Base-by-base conservation (phyloP, 805 yeast genomes). In the Candida yuanshanica region DNA sequence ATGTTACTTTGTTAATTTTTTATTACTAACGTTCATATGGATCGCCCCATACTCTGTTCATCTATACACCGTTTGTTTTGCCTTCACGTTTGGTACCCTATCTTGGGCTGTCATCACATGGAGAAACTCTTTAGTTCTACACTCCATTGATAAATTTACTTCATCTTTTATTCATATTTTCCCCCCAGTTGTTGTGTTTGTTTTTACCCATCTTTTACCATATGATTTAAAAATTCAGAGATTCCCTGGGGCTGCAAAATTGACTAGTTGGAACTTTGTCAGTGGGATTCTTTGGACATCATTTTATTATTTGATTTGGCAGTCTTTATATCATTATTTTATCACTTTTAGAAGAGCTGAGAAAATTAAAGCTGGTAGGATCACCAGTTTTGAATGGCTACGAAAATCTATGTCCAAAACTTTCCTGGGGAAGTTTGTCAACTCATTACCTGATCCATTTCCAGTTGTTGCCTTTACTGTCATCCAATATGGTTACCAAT, bases 21-120 rank as follows among this genome's bases (percentile, higher is more conserved):
- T 91, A 43, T 64, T 85, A 37, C 53, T 90, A 50, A 48, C 78
- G 1, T 91, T 77, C 56, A 72, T 91, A 24, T 91, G 98, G 98
- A 68, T 79, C 5, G 79, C 81, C 47, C 97, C 99, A 0, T 55
- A 69, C 25, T 85, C 95, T 2, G 69, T 71, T 31, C 74, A 80
- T 50, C 67, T 91, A 20, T 91, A 83, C 63, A 77, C 86, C 13
- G 75, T 91, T 3, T 88, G 95, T 49, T 90, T 86, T 62, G 83
- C 96, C 9, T 77, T 91, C 45, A 74, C 93, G 1, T 80, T 83
- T 65, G 99, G 98, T 1, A 87, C 97, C 0, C 64, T 91, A 42
- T 76, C 95, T 6, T 90, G 87, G 74, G 97, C 97, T 0, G 96
- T 91, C 18, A 80, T 91, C 34, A 86, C 96, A 0, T 91, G 98